Evolutionary conservation across 768 basidiomycete species (phyloP), one percentile per base, ranked within the genome.

Genomic region (Bullera alba): DNA sequence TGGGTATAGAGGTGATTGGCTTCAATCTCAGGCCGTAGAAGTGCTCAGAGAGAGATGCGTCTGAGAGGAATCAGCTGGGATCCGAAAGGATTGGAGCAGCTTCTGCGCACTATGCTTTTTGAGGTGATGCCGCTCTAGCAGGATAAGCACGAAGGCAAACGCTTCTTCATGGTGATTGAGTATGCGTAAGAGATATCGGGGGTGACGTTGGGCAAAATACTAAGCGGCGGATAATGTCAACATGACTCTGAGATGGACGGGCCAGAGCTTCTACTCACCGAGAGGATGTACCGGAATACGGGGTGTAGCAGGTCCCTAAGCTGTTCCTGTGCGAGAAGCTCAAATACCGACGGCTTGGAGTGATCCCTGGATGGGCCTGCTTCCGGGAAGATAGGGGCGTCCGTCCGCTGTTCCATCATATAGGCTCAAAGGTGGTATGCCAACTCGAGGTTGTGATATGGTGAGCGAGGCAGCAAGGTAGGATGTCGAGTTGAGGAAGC

Each of bases 161-260:
- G 95, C 88, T 70, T 96, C 92, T 71, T 99, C 95, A 76, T 99
- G 95, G 27, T 82, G 77, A 71, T 97, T 96, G 15, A 95, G 87
- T 46, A 97, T 77, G 16, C 84, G 83, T 36, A 99, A 74, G 26
- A 97, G 79, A 72, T 96, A 92, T 48, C 95, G 81, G 5, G 95
- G 95, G 69, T 96, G 86, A 49, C 84, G 79, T 76, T 96, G 91
- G 2, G 95, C 90, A 62, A 97, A 87, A 51, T 93, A 86, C 92
- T 95, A 3, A 36, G 38, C 41, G 50, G 46, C 22, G 21, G 8
- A 35, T 35, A 26, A 8, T 36, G n/a, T 6, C 14, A 38, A 21
- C 7, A 10, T 3, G 27, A 17, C 8, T 43, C n/a, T n/a, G n/a
- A n/a, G 16, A 17, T 19, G 32, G 19, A n/a, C 19, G 41, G 12